Percentiles rank a stretch among this genome's conserved stretches.
Evolutionary conservation across 192 early-diverging fungal species (phyloP).

Genomic region (Coemansia sp.): DNA sequence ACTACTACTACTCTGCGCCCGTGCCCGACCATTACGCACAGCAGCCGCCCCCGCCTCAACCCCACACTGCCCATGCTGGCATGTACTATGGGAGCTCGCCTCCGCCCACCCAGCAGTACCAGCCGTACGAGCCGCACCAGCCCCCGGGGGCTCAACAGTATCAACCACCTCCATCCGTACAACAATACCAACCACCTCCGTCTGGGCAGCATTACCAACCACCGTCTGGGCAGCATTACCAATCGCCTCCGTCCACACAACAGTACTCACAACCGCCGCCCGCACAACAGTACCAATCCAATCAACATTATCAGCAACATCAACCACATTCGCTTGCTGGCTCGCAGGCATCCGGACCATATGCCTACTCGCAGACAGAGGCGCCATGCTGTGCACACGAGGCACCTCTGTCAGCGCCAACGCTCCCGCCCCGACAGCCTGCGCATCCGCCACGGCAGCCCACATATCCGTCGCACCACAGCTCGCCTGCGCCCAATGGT

Average conservation of each 20-base stretch:
- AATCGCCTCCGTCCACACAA: not conserved
- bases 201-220: not conserved
- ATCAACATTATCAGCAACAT: no score
- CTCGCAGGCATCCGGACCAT: no score
- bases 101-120: constrained; percentile 13
- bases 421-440: no score
- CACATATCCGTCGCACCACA: not conserved
- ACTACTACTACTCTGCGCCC: not conserved
- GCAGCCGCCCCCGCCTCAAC: constrained; percentile 2
- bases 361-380: no score
- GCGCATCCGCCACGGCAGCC: no score
- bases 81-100: constrained; percentile 8
- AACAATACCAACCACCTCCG: constrained; percentile 12
- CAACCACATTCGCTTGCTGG: no score
- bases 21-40: not conserved
- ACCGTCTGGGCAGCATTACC: not conserved
- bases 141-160: constrained; percentile 3
- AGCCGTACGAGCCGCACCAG: constrained; percentile 7
- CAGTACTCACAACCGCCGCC: constrained; percentile 6
- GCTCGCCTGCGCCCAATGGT: not conserved
- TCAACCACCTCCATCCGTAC: constrained; percentile 5
- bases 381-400: no score
- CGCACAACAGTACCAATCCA: not conserved
- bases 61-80: constrained; percentile 1
- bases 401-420: no score